Base-by-base conservation (phyloP, 2,329 filamentous ascomycete genomes). In the Hansfordia pulvinata region DNA sequence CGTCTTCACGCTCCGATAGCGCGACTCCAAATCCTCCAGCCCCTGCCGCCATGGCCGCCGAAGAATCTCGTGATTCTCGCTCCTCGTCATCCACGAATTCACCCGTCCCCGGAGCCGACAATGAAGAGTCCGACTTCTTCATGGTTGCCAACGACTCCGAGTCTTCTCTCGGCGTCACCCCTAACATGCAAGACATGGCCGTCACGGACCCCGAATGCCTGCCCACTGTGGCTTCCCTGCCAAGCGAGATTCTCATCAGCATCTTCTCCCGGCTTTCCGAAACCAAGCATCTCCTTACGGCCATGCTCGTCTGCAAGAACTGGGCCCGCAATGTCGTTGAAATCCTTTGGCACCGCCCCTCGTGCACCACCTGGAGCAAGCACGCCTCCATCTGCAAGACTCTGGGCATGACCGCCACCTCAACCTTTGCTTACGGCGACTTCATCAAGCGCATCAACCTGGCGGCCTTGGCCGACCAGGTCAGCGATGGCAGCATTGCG, bases 251-350 rank as follows among this genome's bases (percentile, higher is more conserved):
- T 34, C 74, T 96, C 47, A 94, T 98, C 44, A 71, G 76, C 53
- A 78, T 96, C 44, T 94, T 98, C 54, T 66, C 81, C 19, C 90
- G 85, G 52, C 69, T 98, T 31, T 76, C 64, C 42, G 72, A 69
- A 9, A 69, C 85, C 3, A 58, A 63, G 23, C 88, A 98, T 45
- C 67, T 94, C 40, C 69, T 84, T 39, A 77, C 76, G 53, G 92
- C 82, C 54, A 86, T 96, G 81, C 63, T 90, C 37, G 86, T 93
- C n/a, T 94, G 78, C 45, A 86, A 85, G 53, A 73, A 78, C 35
- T 98, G 90, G 90, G 81, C 90, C 16, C 67, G 79, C 35, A 94
- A 94, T 47, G 78, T 81, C 27, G 90, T 96, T 39, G 88, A 90
- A 36, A 68, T 93, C 37, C 65, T 98, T 13, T 98, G 90, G 90